Percentiles rank a stretch among this genome's conserved stretches.
phyloP scores from a whole-genome alignment of 1,139 yeast genomes.

The Magnusiomyces fungicola region DNA sequence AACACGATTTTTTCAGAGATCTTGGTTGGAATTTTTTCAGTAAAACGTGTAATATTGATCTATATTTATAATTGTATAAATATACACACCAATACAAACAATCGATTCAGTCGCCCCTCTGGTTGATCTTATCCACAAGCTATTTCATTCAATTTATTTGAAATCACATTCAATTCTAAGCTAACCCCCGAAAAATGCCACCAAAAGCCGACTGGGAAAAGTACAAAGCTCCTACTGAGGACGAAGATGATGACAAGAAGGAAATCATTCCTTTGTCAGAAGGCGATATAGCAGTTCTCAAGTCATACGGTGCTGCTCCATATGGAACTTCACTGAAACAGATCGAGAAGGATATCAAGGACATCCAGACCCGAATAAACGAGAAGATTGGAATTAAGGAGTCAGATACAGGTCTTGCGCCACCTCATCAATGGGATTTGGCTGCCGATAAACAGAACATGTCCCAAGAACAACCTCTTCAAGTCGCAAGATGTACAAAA shows the following conservation, averaged over 20 bases:
- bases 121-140: too few species aligned
- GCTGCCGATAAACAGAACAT: slow-evolving; percentile 92
- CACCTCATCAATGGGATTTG: slow-evolving; percentile 96
- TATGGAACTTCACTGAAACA: slow-evolving; percentile 74
- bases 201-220: slow-evolving; percentile 97
- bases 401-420: slow-evolving; percentile 91
- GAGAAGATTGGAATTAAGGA: slow-evolving; percentile 92
- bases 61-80: too few species aligned
- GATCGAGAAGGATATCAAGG: slow-evolving; percentile 78
- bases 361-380: slow-evolving; percentile 76
- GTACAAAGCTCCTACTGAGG: slow-evolving; percentile 78
- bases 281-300: slow-evolving; percentile 93
- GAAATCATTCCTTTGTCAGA: slow-evolving; percentile 85
- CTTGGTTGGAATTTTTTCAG: too few species aligned
- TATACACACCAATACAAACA: too few species aligned
- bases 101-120: too few species aligned
- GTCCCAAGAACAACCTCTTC: slow-evolving; percentile 91
- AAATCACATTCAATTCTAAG: too few species aligned
- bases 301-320: slow-evolving; percentile 97
- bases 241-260: slow-evolving; percentile 51
- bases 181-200: slow-evolving; percentile 63
- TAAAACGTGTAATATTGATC: too few species aligned
- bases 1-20: too few species aligned
- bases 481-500: slow-evolving; percentile 97
- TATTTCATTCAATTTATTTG: too few species aligned